These are phyloP conservation scores for Monosporozyma servazzii DNA, from an alignment of 805 yeast genomes.

Conservation along the genomic window DNA sequence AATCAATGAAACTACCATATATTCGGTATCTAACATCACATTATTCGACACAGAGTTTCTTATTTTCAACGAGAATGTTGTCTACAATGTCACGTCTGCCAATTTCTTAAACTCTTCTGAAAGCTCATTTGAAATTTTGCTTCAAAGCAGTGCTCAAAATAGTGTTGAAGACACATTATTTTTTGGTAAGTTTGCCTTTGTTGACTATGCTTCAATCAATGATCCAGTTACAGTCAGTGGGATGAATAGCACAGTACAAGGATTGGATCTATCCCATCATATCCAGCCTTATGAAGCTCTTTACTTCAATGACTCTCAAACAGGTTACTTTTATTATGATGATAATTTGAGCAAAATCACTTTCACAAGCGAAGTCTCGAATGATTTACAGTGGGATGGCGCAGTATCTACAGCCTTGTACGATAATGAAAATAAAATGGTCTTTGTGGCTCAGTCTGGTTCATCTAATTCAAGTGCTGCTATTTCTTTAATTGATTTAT, in stretches of 20 bases:
- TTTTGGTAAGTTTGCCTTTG: slow-evolving; percentile 26
- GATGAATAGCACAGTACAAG: slow-evolving; percentile 4
- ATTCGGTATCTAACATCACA: slow-evolving; percentile 15
- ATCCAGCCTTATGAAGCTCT: slow-evolving; percentile 28
- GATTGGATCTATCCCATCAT: background rate
- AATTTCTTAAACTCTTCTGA: slow-evolving; percentile 11
- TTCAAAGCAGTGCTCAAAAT: slow-evolving; percentile 22
- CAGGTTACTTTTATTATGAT: background rate
- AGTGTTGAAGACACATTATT: slow-evolving; percentile 28
- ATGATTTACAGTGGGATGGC: slow-evolving; percentile 15
- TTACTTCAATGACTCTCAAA: slow-evolving; percentile 8
- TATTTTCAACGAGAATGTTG: slow-evolving; percentile 19
- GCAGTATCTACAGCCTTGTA: slow-evolving; percentile 18
- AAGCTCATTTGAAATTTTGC: slow-evolving; percentile 18
- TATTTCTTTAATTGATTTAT: slow-evolving; percentile 27
- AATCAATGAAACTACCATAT: slow-evolving; percentile 7
- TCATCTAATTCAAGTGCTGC: background rate
- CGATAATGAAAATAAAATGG: slow-evolving; percentile 17
- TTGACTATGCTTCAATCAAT: slow-evolving; percentile 14
- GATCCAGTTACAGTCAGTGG: slow-evolving; percentile 10
- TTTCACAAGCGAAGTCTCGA: background rate
- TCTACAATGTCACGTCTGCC: slow-evolving; percentile 25
- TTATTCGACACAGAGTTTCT: slow-evolving; percentile 14
- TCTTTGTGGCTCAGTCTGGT: slow-evolving; percentile 12
- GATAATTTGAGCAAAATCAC: background rate